These are phyloP conservation scores for Endogone sp. DNA, from an alignment of 192 early-diverging fungal genomes.

Conservation along the genomic window DNA sequence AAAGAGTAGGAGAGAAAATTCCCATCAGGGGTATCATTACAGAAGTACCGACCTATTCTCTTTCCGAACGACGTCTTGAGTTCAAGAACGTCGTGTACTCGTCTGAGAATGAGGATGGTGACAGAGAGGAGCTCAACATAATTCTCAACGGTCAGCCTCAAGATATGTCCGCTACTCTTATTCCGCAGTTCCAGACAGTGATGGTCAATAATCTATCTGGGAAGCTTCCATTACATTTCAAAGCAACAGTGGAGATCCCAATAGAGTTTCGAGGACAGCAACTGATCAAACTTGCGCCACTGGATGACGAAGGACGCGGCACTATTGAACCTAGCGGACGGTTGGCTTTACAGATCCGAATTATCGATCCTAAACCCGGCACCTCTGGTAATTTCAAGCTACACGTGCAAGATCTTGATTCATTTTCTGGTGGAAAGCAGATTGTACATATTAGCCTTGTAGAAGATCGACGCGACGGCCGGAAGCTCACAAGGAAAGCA, in stretches of 20 bases:
- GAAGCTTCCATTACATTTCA: conserved; percentile 60
- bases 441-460: conserved; percentile 63
- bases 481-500: conserved; percentile 9
- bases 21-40: conserved; percentile 59
- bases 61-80: conserved; percentile 65
- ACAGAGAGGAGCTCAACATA: conserved; percentile 23
- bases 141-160: conserved; percentile 3
- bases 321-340: conserved; percentile 54
- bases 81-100: conserved; percentile 55
- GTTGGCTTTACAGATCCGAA: conserved; percentile 51
- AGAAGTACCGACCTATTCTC: conserved; percentile 64
- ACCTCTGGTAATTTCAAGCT: conserved; percentile 78
- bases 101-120: conserved; percentile 51
- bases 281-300: conserved; percentile 53
- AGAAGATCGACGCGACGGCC: conserved; percentile 34
- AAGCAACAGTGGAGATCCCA: conserved; percentile 69
- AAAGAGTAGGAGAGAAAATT: conserved; percentile 55
- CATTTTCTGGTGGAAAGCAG: conserved; percentile 52
- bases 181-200: conserved; percentile 33
- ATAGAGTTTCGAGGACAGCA: conserved; percentile 64
- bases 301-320: conserved; percentile 56
- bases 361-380: conserved; percentile 58
- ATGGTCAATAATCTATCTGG: conserved; percentile 61
- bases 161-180: background rate
- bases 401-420: conserved; percentile 65